Base-by-base conservation (phyloP, 306 rosid genomes). In the Psophocarpus tetragonolobus region DNA sequence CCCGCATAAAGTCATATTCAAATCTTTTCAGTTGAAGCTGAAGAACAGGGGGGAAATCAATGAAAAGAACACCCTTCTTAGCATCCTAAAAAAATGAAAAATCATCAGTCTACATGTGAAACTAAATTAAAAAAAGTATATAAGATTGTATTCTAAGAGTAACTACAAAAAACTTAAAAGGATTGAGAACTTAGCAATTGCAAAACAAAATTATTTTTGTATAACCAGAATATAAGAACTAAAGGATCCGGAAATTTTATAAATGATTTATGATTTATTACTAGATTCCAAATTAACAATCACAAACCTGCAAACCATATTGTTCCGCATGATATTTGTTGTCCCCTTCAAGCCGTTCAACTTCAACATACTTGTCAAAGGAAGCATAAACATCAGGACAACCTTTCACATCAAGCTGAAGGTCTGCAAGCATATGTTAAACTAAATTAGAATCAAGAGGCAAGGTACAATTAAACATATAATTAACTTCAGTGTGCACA, bases 401-500 rank as follows among this genome's bases (percentile, higher is more conserved):
- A 65, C 99, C 99, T 81, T 96, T 96, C 81, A 96, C 99, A 86
- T 96, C 99, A 64, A 96, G 99, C 87, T 96, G 99, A 81, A 96
- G 99, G 77, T 96, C 99, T 96, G 88, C 56, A 78, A 62, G 67
- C 67, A 83, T 18, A 73, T 6, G 64, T 66, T 14, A 80, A 63
- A 47, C 17, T 30, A 70, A 56, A 81, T 85, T 74, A 81, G 71
- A 57, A 76, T 70, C 50, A 76, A 58, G 61, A 12, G 78, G 83
- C 35, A 53, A 62, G 63, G 64, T 30, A 68, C 38, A 78, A 50
- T 27, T 33, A 36, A 63, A 41, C 36, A 74, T 36, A 65, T 50
- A 82, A 61, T 35, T 75, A 68, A 48, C 32, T 69, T 74, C 23
- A 44, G 63, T 17, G 20, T 36, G 47, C 14, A 42, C 18, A 73